Conservation (phyloP, 768 basidiomycete species). For the Leucogyrophana mollusca region DNA sequence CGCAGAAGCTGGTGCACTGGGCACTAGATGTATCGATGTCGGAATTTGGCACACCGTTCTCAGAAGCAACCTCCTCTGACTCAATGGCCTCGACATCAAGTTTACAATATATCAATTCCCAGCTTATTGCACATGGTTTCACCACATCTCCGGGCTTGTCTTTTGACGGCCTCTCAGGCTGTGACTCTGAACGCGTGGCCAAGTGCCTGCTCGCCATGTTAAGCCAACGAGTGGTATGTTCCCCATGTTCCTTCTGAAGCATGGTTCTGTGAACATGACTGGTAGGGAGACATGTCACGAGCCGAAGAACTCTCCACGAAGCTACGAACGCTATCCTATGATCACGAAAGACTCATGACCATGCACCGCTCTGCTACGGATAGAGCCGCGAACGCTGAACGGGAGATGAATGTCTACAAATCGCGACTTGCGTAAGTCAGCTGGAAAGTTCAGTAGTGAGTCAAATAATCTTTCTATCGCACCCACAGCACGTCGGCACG, state of each 20-base stretch:
- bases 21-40: constrained; percentile 43
- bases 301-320: constrained; percentile 77
- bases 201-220: constrained; percentile 80
- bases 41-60: constrained; percentile 39
- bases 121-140: constrained; percentile 83
- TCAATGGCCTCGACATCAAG: constrained; percentile 54
- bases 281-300: constrained; percentile 71
- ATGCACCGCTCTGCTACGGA: constrained; percentile 64
- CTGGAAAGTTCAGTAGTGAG: background rate
- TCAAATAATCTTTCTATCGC: background rate
- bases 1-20: constrained; percentile 54
- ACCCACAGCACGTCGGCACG: constrained; percentile 48
- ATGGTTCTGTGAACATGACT: too few relatives aligned
- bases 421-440: constrained; percentile 64
- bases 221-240: constrained; percentile 71
- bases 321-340: constrained; percentile 74
- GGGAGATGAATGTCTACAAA: constrained; percentile 74
- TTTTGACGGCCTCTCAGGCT: constrained; percentile 59
- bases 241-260: too few relatives aligned
- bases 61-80: constrained; percentile 44
- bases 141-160: constrained; percentile 59
- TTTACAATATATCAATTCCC: constrained; percentile 77
- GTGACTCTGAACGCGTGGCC: constrained; percentile 54
- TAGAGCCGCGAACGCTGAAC: constrained; percentile 67
- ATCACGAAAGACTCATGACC: constrained; percentile 69